Evolutionary conservation across 495 filamentous ascomycete species (phyloP).

Genomic region (Aspergillus ellipticus): DNA sequence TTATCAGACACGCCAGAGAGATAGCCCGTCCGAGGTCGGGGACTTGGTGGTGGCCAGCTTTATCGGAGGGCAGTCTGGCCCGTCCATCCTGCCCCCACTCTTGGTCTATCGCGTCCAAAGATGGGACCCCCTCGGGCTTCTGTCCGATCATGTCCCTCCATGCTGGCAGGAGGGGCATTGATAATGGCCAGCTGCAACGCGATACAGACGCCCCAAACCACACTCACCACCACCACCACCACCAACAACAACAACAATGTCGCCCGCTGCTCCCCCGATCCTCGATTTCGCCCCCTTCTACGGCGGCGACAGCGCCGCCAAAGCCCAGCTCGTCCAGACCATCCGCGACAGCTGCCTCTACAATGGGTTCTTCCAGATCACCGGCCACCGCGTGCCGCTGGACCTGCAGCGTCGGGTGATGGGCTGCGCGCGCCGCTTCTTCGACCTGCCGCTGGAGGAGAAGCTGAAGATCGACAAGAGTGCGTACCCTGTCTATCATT

Average conservation of each 20-base stretch:
- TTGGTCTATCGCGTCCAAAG: background rate
- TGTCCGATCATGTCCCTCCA: background rate
- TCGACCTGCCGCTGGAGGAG: constrained; percentile 48
- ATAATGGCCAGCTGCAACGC: background rate
- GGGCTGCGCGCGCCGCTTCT: constrained; percentile 44
- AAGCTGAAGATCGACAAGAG: constrained; percentile 47
- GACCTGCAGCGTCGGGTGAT: constrained; percentile 30
- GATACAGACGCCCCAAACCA: background rate
- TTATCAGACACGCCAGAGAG: too few relatives aligned
- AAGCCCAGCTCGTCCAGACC: constrained; percentile 26
- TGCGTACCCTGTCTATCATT: too few relatives aligned
- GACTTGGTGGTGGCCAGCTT: too few relatives aligned
- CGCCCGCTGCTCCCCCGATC: constrained; percentile 28
- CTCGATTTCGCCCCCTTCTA: constrained; percentile 38
- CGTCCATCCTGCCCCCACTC: background rate
- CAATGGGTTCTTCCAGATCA: constrained; percentile 52
- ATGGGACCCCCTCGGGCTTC: background rate
- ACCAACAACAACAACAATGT: constrained; percentile 14
- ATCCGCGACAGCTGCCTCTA: constrained; percentile 32
- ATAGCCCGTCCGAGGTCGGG: too few relatives aligned
- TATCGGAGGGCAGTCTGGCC: background rate
- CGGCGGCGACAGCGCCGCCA: constrained; percentile 24
- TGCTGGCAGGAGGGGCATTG: background rate
- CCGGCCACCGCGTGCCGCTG: constrained; percentile 40
- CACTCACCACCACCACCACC: background rate